phyloP scores from a whole-genome alignment of 1,284 basidiomycete genomes.

The Pseudozyma sp. region DNA sequence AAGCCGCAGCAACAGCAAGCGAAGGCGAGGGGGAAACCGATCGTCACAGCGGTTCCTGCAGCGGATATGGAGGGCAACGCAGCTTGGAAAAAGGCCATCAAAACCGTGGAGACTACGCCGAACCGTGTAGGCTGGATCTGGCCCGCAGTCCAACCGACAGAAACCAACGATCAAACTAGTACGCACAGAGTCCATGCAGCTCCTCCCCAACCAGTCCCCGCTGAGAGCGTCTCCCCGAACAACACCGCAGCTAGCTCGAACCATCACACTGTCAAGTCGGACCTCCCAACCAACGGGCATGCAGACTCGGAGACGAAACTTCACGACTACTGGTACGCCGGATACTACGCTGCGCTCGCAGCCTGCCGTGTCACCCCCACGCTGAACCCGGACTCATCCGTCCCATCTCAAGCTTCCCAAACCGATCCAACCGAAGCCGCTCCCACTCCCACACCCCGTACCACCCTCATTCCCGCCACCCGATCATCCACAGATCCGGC shows the following conservation, averaged over 20 bases:
- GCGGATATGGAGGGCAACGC: conserved; percentile 23
- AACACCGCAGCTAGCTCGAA: too few relatives aligned
- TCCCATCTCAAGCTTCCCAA: too few relatives aligned
- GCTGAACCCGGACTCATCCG: too few relatives aligned
- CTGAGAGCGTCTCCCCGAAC: too few relatives aligned
- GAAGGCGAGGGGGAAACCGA: conserved; percentile 6
- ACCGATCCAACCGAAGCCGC: too few relatives aligned
- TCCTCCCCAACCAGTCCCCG: too few relatives aligned
- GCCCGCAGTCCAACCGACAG: not conserved
- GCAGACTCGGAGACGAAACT: not conserved
- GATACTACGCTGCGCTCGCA: conserved; percentile 17
- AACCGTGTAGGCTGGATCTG: conserved; percentile 14
- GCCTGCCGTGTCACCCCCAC: conserved; percentile 3
- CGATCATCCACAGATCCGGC: too few relatives aligned
- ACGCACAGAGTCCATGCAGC: too few relatives aligned
- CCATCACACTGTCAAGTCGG: too few relatives aligned
- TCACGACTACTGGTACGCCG: conserved; percentile 19
- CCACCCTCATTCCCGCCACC: too few relatives aligned
- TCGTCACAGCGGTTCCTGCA: conserved; percentile 18
- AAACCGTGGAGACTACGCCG: conserved; percentile 27
- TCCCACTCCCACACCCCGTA: too few relatives aligned
- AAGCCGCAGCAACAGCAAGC: not conserved
- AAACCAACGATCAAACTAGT: too few relatives aligned
- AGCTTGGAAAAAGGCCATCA: conserved; percentile 34
- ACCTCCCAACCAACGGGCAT: not conserved